A percentile compares a stretch with the other conserved stretches of the same genome.
phyloP scores from a whole-genome alignment of 2,329 filamentous ascomycete genomes.

The Dryadomyces quercus-mongolicae region DNA sequence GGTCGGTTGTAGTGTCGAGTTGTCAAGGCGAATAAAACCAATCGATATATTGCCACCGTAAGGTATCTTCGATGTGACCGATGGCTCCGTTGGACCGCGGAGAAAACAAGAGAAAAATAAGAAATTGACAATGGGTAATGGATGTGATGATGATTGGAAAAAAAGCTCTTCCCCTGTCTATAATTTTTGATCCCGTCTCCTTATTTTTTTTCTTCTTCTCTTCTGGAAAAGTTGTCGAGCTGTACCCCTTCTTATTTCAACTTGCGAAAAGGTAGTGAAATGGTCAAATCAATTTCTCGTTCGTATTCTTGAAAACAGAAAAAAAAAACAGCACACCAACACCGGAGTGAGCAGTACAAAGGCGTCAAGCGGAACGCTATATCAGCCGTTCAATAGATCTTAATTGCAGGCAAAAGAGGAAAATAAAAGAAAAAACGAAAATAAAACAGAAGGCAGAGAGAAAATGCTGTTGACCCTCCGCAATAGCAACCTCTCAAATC shows the following conservation, averaged over 20 bases:
- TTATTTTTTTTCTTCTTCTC: background rate
- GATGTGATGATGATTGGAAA: background rate
- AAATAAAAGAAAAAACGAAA: conserved; percentile 3
- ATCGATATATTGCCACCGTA: too few relatives aligned
- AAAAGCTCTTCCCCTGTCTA: background rate
- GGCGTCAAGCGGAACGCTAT: conserved; percentile 3
- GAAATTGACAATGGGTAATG: background rate
- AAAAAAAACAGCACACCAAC: conserved; percentile 2
- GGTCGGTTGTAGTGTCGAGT: background rate
- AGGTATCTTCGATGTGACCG: background rate
- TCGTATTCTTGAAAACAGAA: conserved; percentile 10
- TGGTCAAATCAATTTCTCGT: conserved; percentile 14
- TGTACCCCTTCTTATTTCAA: conserved; percentile 19
- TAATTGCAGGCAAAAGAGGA: background rate
- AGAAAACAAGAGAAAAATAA: background rate
- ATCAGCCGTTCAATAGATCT: conserved; percentile 1
- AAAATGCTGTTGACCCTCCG: conserved; percentile 6
- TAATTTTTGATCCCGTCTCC: conserved; percentile 8
- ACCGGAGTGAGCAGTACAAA: conserved; percentile 6
- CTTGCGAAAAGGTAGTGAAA: conserved; percentile 15
- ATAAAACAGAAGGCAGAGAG: background rate
- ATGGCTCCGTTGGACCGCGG: background rate
- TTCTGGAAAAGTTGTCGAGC: background rate
- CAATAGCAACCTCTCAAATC: conserved; percentile 3
- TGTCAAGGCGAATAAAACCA: background rate